phyloP scores from a whole-genome alignment of 306 rosid species.

The Vigna mungo region DNA sequence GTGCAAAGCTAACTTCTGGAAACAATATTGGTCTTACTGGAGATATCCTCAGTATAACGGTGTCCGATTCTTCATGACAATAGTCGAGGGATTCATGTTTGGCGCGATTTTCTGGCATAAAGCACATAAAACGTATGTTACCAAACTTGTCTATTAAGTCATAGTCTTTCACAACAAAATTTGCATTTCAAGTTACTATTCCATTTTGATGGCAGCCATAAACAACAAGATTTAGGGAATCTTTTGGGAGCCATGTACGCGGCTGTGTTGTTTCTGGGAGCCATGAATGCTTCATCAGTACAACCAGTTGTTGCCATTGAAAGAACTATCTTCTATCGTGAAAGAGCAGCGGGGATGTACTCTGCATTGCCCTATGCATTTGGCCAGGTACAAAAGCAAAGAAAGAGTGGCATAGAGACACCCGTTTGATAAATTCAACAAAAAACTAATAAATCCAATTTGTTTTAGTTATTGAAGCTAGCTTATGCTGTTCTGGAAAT shows the following conservation, averaged over 20 bases:
- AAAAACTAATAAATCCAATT: not conserved
- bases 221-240: constrained; percentile 53
- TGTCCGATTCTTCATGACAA: constrained; percentile 60
- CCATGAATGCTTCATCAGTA: constrained; percentile 45
- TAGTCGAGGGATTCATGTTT: constrained; percentile 51
- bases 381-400: constrained; percentile 47
- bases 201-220: constrained; percentile 36
- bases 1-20: constrained; percentile 64
- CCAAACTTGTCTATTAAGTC: not conserved
- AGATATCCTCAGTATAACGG: constrained; percentile 66
- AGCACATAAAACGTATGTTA: constrained; percentile 55
- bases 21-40: constrained; percentile 74
- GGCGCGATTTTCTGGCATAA: constrained; percentile 69
- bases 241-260: constrained; percentile 76
- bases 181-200: constrained; percentile 32
- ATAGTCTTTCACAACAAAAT: not conserved
- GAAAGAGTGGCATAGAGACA: not conserved
- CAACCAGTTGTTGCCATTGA: constrained; percentile 68
- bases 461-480: constrained; percentile 2
- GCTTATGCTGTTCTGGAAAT: not conserved
- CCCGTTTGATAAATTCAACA: constrained; percentile 11
- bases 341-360: constrained; percentile 61
- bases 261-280: constrained; percentile 49
- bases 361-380: constrained; percentile 59
- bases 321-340: constrained; percentile 78